Evolutionary conservation across 1,284 basidiomycete genomes (phyloP).

Genomic region (Cystobasidium sp.): DNA sequence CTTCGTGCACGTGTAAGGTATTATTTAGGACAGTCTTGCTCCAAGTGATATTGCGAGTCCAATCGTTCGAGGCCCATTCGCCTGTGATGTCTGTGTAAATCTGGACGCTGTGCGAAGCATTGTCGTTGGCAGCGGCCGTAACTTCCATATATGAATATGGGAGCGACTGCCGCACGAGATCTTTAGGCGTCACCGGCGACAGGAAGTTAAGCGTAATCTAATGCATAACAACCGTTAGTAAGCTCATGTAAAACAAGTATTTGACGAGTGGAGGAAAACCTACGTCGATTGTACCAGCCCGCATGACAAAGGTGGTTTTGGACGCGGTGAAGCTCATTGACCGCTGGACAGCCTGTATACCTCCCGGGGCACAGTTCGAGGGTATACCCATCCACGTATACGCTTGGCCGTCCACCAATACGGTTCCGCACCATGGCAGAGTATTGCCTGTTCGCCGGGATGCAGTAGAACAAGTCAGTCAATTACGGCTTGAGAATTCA

Average conservation of each 20-base stretch:
- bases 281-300: constrained; percentile 35
- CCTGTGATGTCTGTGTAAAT: constrained; percentile 50
- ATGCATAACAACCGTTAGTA: background rate
- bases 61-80: constrained; percentile 49
- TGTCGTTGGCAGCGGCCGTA: constrained; percentile 26
- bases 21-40: constrained; percentile 39
- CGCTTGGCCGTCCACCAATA: constrained; percentile 40
- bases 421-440: constrained; percentile 43
- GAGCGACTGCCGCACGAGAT: constrained; percentile 46
- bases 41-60: constrained; percentile 46
- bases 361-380: constrained; percentile 39
- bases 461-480: background rate
- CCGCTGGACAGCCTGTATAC: constrained; percentile 29
- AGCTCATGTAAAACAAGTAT: background rate
- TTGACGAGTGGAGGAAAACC: background rate
- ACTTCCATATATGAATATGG: constrained; percentile 48
- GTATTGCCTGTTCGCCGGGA: constrained; percentile 11
- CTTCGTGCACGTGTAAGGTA: constrained; percentile 38
- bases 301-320: constrained; percentile 32
- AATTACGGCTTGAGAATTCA: background rate
- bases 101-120: constrained; percentile 30
- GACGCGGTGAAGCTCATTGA: constrained; percentile 37
- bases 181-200: constrained; percentile 47
- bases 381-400: constrained; percentile 46
- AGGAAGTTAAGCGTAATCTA: constrained; percentile 46